Evolutionary conservation across 169 alveolate species (phyloP), one percentile per base, ranked within the genome.

Genomic region (Plasmodium coatneyi): DNA sequence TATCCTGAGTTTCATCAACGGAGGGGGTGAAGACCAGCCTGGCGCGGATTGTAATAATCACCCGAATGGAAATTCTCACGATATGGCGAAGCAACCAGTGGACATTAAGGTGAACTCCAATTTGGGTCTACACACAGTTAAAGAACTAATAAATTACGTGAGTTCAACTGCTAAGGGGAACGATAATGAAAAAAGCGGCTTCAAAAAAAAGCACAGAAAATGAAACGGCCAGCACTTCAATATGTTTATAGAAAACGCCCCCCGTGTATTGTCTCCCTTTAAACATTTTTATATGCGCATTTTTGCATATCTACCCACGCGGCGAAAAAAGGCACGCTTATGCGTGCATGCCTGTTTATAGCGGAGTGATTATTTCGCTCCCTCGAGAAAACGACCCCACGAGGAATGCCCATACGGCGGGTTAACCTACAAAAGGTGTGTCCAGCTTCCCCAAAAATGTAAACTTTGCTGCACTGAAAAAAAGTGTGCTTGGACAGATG

Each of bases 141-240:
- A 87, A 52, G 87, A 87, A 3, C 19, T 87, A 4, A 56, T 87
- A 32, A 87, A 87, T 87, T 87, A 87, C 71, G 71, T 87, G 81
- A 78, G 82, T 34, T 36, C 71, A 22, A 43, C 70, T 36, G 41
- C 70, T 16, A 87, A 36, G 74, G 74, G 43, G 39, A 32, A 60
- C 1, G 30, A 56, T 39, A 82, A 19, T 34, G 39, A 25, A 19
- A 43, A 71, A 84, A 46, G 32, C 36, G 34, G 78, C 16, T 41
- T 22, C 34, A 60, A 34, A 19, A 66, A 34, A 34, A 54, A 36
- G 25, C 28, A 32, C 2, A 81, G 14, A 25, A 10, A 80, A 19
- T 43, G 19, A 39, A 49, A 80, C 34, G 19, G 22, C 78, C 34
- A 9, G 22, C 78, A 14, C 28, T 19, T 25, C 34, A 28, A 36